A percentile compares a stretch with the other conserved stretches of the same genome.
Conservation (phyloP, 371 early-diverging fungal genomes). For the Blastocladiella emersonii region DNA sequence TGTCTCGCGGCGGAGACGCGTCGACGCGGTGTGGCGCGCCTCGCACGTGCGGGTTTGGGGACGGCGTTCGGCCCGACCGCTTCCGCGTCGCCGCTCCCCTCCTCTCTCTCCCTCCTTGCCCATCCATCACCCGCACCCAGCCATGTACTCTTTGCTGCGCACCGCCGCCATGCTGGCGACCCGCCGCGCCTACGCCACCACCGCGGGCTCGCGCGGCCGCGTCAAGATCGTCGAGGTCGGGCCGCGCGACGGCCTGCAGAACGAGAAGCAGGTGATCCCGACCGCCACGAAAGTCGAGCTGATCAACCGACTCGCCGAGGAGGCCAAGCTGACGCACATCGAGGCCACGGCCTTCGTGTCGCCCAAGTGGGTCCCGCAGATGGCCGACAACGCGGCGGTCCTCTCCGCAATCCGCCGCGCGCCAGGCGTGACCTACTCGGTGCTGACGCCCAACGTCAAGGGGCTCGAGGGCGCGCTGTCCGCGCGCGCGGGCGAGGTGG, state of each 20-base stretch:
- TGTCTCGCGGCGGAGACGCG: no score
- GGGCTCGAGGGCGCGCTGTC: constrained; percentile 69
- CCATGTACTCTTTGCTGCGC: no score
- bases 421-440: constrained; percentile 64
- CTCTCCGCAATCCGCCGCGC: constrained; percentile 46
- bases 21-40: no score
- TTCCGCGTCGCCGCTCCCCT: no score
- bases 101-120: no score
- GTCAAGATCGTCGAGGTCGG: constrained; percentile 86
- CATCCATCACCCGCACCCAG: no score
- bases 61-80: no score
- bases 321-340: constrained; percentile 70
- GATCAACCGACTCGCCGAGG: constrained; percentile 56
- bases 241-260: constrained; percentile 94
- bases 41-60: no score
- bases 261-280: constrained; percentile 75
- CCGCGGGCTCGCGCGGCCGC: neutral
- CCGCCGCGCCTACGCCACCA: no score
- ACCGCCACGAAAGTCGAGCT: constrained; percentile 66
- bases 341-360: constrained; percentile 94
- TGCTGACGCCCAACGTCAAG: constrained; percentile 80
- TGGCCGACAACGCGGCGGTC: constrained; percentile 74
- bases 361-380: constrained; percentile 96
- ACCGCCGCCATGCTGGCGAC: no score
- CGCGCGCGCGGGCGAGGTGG: constrained; percentile 72